Base-by-base conservation (phyloP, 129 eudicot genomes). In the Deinandra increscens region DNA sequence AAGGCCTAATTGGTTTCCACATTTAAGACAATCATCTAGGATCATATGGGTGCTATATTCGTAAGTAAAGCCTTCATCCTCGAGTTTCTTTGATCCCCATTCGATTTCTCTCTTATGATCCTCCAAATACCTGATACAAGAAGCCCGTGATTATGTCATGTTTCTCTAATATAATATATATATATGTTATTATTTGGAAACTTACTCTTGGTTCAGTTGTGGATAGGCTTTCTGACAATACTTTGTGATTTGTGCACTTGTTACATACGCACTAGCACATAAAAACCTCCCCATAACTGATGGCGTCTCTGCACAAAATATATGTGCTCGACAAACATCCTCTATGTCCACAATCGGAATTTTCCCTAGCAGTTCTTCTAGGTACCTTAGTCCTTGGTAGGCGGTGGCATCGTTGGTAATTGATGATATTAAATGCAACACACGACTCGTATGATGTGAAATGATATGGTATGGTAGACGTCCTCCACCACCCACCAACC, bases 401-500 rank as follows among this genome's bases (percentile, higher is more conserved):
- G 1, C 0, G 3, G 1, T 9, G 1, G 19, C 48, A 64, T 79
- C 58, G 33, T 69, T 65, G 6, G 20, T 13, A 61, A 75, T 37
- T 54, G 72, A 88, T 48, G 88, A 75, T 33, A 71, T 0, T 12
- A 85, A 23, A 6, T 15, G 2, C 44, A 11, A 6, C 71, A 71
- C 37, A 76, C n/a, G n/a, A n/a, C n/a, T n/a, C n/a, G n/a, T n/a
- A n/a, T n/a, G n/a, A n/a, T n/a, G n/a, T n/a, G n/a, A n/a, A n/a
- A n/a, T n/a, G n/a, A n/a, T n/a, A 33, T 65, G 42, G 12, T 23
- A 41, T 36, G 83, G 45, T 29, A 74, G 56, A 20, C 67, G 20
- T 12, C 88, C 78, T 15, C 66, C 80, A 5, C 91, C 91, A 62
- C 91, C 91, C 34, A 85, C 85, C 7, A 88, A 31, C 23, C 86